Evolutionary conservation across 163 green algal genomes (phyloP).

Genomic region (Trebouxiophyceae sp.): DNA sequence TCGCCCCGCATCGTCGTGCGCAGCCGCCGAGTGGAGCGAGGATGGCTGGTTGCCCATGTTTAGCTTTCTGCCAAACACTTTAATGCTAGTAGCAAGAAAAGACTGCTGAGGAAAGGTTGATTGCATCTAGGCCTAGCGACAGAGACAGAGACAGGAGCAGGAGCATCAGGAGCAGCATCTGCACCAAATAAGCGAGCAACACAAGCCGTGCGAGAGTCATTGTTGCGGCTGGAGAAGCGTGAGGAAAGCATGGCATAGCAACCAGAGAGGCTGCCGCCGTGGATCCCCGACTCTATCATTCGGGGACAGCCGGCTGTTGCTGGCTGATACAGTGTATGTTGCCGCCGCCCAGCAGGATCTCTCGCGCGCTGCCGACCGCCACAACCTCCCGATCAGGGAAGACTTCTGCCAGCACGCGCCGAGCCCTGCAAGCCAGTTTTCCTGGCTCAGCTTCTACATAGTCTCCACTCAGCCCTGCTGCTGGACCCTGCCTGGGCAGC

Average conservation of each 20-base stretch:
- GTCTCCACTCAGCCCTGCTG: neutral
- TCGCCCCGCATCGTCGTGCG: slow-evolving; percentile 10
- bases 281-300: no score
- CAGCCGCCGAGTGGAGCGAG: slow-evolving; percentile 9
- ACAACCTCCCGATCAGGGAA: slow-evolving; percentile 59
- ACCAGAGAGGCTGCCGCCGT: no score
- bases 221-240: no score
- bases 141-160: no score
- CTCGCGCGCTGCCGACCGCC: slow-evolving; percentile 30
- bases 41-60: slow-evolving; percentile 1
- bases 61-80: neutral
- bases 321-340: slow-evolving; percentile 73
- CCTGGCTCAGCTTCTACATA: neutral
- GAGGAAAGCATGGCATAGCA: no score
- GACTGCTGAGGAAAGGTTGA: no score
- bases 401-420: slow-evolving; percentile 42
- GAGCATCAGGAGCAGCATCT: no score
- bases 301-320: no score
- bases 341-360: slow-evolving; percentile 63
- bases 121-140: no score
- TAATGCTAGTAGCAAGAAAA: neutral
- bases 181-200: no score
- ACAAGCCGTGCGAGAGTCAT: no score
- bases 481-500: neutral
- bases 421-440: slow-evolving; percentile 14